These are phyloP conservation scores for Fusarium bactridioides DNA, from an alignment of 2,329 filamentous ascomycete genomes.

Conservation along the genomic window DNA sequence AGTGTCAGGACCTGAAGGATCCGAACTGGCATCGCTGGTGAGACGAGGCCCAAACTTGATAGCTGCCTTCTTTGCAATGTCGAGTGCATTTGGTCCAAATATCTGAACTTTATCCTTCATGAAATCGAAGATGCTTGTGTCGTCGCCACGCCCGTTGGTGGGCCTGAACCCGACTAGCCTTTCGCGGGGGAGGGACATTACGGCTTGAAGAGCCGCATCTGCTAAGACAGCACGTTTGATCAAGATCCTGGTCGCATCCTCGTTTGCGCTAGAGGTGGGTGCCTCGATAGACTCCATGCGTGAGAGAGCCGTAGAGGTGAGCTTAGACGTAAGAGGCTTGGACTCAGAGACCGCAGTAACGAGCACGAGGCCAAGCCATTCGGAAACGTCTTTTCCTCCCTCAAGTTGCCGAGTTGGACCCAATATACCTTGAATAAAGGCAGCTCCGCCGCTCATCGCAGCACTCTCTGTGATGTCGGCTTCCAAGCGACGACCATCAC, in stretches of 20 bases:
- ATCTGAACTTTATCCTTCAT: neutral
- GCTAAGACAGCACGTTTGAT: neutral
- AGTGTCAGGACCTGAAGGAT: no score
- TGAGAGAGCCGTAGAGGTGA: neutral
- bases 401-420: constrained; percentile 11
- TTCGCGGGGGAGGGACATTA: neutral
- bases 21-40: neutral
- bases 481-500: neutral
- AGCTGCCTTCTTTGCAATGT: neutral
- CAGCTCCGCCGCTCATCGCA: neutral
- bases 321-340: neutral
- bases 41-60: neutral
- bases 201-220: neutral
- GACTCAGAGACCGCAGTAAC: neutral
- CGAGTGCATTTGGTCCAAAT: neutral
- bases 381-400: constrained; percentile 12
- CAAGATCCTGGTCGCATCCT: neutral
- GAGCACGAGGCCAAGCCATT: constrained; percentile 13
- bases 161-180: neutral
- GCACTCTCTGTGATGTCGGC: neutral
- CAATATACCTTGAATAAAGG: constrained; percentile 8
- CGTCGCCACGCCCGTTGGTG: neutral
- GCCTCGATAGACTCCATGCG: neutral
- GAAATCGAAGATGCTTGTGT: neutral
- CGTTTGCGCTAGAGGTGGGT: neutral